These are phyloP conservation scores for Porphyrellus cyaneotinctus DNA, from an alignment of 768 basidiomycete genomes.

Conservation along the genomic window DNA sequence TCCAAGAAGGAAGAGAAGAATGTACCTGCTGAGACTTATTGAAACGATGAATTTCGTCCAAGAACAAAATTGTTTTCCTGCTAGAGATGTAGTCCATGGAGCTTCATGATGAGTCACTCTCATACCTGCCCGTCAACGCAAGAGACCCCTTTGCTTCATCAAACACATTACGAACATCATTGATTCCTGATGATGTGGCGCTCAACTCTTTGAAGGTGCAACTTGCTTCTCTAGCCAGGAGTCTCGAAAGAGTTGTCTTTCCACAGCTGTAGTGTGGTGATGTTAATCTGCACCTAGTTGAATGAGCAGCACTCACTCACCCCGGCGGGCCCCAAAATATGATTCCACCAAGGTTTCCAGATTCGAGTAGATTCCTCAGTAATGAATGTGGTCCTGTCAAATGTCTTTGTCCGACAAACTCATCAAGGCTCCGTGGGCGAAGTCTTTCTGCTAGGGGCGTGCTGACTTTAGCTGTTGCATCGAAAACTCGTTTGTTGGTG, in stretches of 20 bases:
- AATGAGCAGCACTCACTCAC: conserved; percentile 26
- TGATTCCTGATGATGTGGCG: conserved; percentile 64
- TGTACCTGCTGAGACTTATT: conserved; percentile 65
- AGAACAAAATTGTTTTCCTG: conserved; percentile 70
- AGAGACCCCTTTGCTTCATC: conserved; percentile 71
- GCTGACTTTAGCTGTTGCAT: conserved; percentile 27
- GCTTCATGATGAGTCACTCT: background rate
- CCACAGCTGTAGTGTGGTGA: conserved; percentile 44
- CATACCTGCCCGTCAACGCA: conserved; percentile 59
- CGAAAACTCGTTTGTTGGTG: conserved; percentile 17
- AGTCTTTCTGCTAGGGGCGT: conserved; percentile 70
- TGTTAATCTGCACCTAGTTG: background rate
- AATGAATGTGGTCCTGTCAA: conserved; percentile 54
- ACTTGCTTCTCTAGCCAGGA: conserved; percentile 58
- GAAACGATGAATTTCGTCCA: conserved; percentile 85
- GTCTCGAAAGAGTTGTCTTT: conserved; percentile 71
- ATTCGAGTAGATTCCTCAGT: conserved; percentile 49
- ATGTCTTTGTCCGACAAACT: conserved; percentile 72
- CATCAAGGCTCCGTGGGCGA: conserved; percentile 57
- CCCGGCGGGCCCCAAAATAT: conserved; percentile 78
- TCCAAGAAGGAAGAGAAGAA: background rate
- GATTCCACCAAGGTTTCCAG: conserved; percentile 52
- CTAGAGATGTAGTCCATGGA: conserved; percentile 3
- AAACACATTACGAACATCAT: conserved; percentile 68
- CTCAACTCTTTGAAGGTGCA: conserved; percentile 72